These are phyloP conservation scores for Vigna radiata DNA, from an alignment of 306 rosid species.

Conservation along the genomic window DNA sequence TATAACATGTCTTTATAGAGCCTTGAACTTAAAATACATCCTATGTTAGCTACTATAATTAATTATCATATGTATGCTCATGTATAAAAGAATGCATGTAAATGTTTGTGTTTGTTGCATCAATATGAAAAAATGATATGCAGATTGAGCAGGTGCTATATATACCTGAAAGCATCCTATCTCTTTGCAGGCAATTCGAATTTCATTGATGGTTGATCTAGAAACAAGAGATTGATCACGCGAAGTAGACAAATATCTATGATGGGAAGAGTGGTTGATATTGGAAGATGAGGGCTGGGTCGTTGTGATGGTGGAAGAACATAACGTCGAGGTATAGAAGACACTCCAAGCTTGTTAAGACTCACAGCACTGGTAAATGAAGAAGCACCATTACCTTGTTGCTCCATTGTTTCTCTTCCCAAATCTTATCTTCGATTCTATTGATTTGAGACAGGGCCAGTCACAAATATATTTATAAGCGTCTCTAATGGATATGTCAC, in stretches of 20 bases:
- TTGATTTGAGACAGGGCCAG: slow-evolving; percentile 5
- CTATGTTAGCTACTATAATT: not conserved
- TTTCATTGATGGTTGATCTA: slow-evolving; percentile 38
- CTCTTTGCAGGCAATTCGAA: slow-evolving; percentile 48
- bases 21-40: not conserved
- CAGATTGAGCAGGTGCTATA: slow-evolving; percentile 7
- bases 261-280: slow-evolving; percentile 47
- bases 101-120: not conserved
- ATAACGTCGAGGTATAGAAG: slow-evolving; percentile 59
- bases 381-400: slow-evolving; percentile 35
- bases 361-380: slow-evolving; percentile 48
- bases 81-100: not conserved
- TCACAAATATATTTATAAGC: slow-evolving; percentile 38
- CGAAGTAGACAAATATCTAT: slow-evolving; percentile 56
- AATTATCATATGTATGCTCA: not conserved
- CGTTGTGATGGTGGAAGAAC: slow-evolving; percentile 63
- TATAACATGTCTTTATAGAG: slow-evolving; percentile 13
- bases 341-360: slow-evolving; percentile 35
- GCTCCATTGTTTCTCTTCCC: slow-evolving; percentile 36
- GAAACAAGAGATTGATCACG: slow-evolving; percentile 40
- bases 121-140: not conserved
- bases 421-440: not conserved
- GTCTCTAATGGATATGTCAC: not conserved
- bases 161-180: slow-evolving; percentile 60
- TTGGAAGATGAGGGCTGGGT: slow-evolving; percentile 33